A percentile compares a stretch with the other conserved stretches of the same genome.
These are phyloP conservation scores for Solanum etuberosum DNA, from an alignment of 257 asterid genomes.

Conservation along the genomic window DNA sequence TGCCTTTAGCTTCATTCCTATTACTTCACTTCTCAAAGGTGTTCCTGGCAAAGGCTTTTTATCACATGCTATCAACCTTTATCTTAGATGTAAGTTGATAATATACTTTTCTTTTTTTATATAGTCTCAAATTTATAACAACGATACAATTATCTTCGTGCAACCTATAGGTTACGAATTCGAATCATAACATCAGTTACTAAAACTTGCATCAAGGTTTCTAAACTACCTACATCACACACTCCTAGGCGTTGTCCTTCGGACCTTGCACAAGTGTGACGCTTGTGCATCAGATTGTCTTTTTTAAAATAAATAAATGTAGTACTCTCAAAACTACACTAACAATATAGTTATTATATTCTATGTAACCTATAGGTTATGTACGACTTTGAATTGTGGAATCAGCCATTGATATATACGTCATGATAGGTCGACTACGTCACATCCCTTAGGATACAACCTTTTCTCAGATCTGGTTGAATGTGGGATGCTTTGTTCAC, in stretches of 20 bases:
- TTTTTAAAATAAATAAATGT: neutral
- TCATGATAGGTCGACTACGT: neutral
- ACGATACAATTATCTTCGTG: neutral
- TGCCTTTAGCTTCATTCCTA: slow-evolving; percentile 66
- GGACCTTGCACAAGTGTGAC: neutral
- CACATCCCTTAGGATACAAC: neutral
- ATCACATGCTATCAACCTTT: slow-evolving; percentile 88
- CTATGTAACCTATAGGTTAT: neutral
- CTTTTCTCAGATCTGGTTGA: neutral
- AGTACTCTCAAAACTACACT: neutral
- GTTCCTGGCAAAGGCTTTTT: slow-evolving; percentile 84
- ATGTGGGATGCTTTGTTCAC: neutral
- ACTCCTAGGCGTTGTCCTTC: neutral
- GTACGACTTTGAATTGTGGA: neutral
- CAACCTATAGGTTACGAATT: neutral
- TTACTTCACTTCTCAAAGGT: slow-evolving; percentile 71
- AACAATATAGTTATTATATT: neutral
- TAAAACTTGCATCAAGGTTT: neutral
- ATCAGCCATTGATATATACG: neutral
- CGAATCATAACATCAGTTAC: neutral
- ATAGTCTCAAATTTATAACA: neutral
- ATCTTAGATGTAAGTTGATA: slow-evolving; percentile 59
- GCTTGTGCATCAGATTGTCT: neutral
- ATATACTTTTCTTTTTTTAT: neutral
- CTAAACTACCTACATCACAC: neutral